Conservation (phyloP, 257 asterid genomes). For the Fraxinus americana region DNA sequence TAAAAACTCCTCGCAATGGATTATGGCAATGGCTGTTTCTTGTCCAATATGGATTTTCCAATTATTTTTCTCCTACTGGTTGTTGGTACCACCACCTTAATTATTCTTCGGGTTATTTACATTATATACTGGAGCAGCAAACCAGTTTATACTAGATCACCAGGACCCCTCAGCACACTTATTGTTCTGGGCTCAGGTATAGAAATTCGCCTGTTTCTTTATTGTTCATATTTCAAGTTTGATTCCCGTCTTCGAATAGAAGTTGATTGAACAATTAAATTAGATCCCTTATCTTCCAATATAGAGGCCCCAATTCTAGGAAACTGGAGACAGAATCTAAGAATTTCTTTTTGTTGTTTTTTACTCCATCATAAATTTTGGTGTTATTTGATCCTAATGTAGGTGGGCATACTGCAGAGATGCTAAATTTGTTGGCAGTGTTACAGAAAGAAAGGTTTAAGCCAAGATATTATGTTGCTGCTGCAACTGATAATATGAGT, state of each 20-base stretch:
- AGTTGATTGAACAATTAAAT: neutral
- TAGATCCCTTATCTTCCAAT: neutral
- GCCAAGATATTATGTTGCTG: constrained; percentile 82
- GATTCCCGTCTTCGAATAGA: neutral
- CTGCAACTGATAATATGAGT: constrained; percentile 97
- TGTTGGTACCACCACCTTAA: constrained; percentile 43
- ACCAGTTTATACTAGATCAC: constrained; percentile 30
- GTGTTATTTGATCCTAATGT: constrained; percentile 18
- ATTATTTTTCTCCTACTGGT: constrained; percentile 24
- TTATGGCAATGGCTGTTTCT: constrained; percentile 16
- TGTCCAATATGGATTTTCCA: constrained; percentile 28
- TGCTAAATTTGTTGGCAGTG: constrained; percentile 72
- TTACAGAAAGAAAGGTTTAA: constrained; percentile 67
- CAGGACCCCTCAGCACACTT: constrained; percentile 55
- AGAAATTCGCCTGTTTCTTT: constrained; percentile 6
- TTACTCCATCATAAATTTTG: too few species aligned
- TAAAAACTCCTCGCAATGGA: constrained; percentile 39
- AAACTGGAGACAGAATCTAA: neutral
- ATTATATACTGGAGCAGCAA: constrained; percentile 49
- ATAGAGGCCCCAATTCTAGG: too few species aligned
- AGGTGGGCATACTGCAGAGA: constrained; percentile 99
- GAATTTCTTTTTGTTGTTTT: too few species aligned
- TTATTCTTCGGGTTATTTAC: constrained; percentile 50
- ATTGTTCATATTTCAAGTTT: neutral
- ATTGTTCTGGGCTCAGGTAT: constrained; percentile 84